Conservation (phyloP, 768 basidiomycete genomes). For the Boletus barrowsii region DNA sequence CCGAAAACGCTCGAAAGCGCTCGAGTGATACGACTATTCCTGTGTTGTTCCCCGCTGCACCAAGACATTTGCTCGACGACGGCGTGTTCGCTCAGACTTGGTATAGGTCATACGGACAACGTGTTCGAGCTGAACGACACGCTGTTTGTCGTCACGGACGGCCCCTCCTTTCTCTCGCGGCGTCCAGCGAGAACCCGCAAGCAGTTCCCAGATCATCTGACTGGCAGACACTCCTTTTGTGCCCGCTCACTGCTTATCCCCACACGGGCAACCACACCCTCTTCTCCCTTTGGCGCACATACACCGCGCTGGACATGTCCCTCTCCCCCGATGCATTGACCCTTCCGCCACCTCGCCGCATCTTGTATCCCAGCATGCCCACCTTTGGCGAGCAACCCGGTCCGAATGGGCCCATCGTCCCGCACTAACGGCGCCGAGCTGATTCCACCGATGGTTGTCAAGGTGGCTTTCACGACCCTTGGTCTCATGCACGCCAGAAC, state of each 20-base stretch:
- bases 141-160: constrained; percentile 72
- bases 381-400: constrained; percentile 48
- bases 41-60: constrained; percentile 22
- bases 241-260: no score
- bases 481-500: constrained; percentile 68
- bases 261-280: no score
- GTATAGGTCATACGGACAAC: constrained; percentile 74
- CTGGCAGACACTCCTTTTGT: constrained; percentile 68
- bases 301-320: constrained; percentile 56
- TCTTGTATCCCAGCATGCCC: constrained; percentile 67
- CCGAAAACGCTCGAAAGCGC: constrained; percentile 51
- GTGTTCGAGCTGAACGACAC: constrained; percentile 71
- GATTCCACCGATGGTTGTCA: constrained; percentile 65
- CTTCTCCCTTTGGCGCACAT: constrained; percentile 76
- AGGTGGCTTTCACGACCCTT: constrained; percentile 71
- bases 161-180: constrained; percentile 60
- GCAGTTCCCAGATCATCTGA: constrained; percentile 46
- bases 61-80: no score
- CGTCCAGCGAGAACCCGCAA: constrained; percentile 31
- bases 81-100: not conserved
- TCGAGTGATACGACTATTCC: not conserved
- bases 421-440: constrained; percentile 48
- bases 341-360: constrained; percentile 65
- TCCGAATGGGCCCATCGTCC: constrained; percentile 30
- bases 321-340: constrained; percentile 46